Evolutionary conservation across 2,329 filamentous ascomycete species (phyloP).

Genomic region (Meredithiella fracta): DNA sequence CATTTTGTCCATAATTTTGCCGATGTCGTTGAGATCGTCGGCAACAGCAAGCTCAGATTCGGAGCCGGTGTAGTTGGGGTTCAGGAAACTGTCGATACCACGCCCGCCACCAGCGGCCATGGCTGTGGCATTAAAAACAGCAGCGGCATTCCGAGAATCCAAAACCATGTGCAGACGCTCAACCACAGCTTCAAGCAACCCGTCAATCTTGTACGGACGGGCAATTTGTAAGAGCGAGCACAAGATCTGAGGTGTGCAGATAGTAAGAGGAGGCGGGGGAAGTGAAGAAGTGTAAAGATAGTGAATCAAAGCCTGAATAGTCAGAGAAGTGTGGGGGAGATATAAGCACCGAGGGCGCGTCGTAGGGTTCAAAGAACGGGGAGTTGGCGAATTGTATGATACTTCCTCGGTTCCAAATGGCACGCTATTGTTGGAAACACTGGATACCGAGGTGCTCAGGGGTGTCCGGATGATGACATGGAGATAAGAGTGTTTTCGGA

Average conservation of each 20-base stretch:
- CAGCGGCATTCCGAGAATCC: constrained; percentile 85
- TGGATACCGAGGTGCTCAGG: constrained; percentile 30
- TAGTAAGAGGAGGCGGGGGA: constrained; percentile 54
- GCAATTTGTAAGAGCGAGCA: constrained; percentile 90
- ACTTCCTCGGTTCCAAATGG: constrained; percentile 25
- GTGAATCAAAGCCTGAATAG: constrained; percentile 76
- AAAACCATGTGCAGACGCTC: constrained; percentile 78
- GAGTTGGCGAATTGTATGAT: constrained; percentile 37
- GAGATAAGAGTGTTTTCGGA: constrained; percentile 29
- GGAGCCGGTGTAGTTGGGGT: constrained; percentile 42
- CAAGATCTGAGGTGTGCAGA: constrained; percentile 88
- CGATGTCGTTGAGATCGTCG: constrained; percentile 7
- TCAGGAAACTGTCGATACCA: constrained; percentile 52
- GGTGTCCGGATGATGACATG: constrained; percentile 25
- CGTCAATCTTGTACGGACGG: constrained; percentile 82
- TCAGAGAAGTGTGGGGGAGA: constrained; percentile 79
- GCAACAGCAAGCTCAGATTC: constrained; percentile 21
- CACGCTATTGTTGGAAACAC: constrained; percentile 23
- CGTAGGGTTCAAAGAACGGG: constrained; percentile 38
- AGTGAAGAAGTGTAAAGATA: constrained; percentile 88
- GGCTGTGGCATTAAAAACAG: constrained; percentile 93
- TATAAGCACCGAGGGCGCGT: constrained; percentile 75
- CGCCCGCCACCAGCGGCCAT: constrained; percentile 93
- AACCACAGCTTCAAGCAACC: constrained; percentile 79
- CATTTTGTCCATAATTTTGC: constrained; percentile 10